These are phyloP conservation scores for Graphilbum sp. DNA, from an alignment of 2,329 filamentous ascomycete species.

Conservation along the genomic window DNA sequence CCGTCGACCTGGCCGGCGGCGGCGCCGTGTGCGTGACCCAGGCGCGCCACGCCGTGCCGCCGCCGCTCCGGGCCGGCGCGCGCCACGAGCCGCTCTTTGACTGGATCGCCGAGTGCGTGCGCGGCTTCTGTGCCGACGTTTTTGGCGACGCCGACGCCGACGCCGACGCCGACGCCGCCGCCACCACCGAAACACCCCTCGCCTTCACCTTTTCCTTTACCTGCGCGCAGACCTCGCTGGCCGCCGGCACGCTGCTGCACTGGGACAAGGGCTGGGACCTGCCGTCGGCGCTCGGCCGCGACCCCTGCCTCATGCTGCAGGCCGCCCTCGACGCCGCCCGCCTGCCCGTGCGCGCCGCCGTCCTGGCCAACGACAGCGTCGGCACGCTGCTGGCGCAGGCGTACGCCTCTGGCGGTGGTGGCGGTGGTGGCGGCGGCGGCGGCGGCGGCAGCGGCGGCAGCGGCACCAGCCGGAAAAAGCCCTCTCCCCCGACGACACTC, in stretches of 20 bases:
- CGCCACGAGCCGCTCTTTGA: slow-evolving; percentile 73
- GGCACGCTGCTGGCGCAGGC: slow-evolving; percentile 93
- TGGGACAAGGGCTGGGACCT: slow-evolving; percentile 99
- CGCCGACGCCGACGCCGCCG: slow-evolving; percentile 53
- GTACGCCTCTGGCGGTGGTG: slow-evolving; percentile 64
- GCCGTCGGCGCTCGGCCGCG: slow-evolving; percentile 74
- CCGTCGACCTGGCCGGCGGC: slow-evolving; percentile 79
- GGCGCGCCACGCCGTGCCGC: slow-evolving; percentile 81
- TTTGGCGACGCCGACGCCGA: slow-evolving; percentile 37
- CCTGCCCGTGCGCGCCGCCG: slow-evolving; percentile 82
- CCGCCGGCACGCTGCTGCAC: slow-evolving; percentile 78
- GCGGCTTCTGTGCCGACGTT: slow-evolving; percentile 55
- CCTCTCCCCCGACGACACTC: slow-evolving; percentile 25
- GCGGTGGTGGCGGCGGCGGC: slow-evolving; percentile 52
- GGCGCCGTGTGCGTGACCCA: slow-evolving; percentile 85
- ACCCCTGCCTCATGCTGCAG: slow-evolving; percentile 82
- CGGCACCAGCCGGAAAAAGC: slow-evolving; percentile 27
- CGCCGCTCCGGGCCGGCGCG: slow-evolving; percentile 73
- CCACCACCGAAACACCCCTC: too few species aligned
- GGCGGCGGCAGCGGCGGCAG: slow-evolving; percentile 17
- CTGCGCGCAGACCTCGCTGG: slow-evolving; percentile 82
- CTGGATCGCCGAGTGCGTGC: slow-evolving; percentile 84
- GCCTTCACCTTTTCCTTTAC: slow-evolving; percentile 98
- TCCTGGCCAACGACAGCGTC: slow-evolving; percentile 95
- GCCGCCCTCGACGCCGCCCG: slow-evolving; percentile 68